Base-by-base conservation (phyloP, 139 green algal species). In the Microglena sp. region DNA sequence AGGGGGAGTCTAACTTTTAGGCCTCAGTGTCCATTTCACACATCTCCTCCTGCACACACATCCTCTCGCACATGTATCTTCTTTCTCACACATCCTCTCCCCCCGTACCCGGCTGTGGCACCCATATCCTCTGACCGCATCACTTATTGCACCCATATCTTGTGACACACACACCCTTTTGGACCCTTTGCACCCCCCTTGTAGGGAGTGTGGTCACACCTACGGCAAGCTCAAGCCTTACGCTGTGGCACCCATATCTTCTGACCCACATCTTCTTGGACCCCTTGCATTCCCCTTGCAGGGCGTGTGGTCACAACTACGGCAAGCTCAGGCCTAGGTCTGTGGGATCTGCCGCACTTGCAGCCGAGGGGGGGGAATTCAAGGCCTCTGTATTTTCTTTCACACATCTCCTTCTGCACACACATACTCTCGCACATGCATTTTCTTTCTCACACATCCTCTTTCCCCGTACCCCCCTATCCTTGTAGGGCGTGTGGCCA, bases 181-280 rank as follows among this genome's bases (percentile, higher is more conserved):
- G 24, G 15, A 60, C 53, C 7, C 27, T 8, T 29, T 40, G 5
- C 54, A n/a, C n/a, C n/a, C n/a, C n/a, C n/a, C n/a, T n/a, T 44
- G 22, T 65, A 77, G 71, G 71, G 66, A 67, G 24, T 53, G 55
- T 15, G 71, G 71, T 3, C 86, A 96, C 73, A 69, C 71, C 8
- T 98, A 98, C 70, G 84, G 87, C 64, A 97, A 97, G 85, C 79
- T 96, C 45, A 86, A 89, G 43, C 87, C 89, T 1, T n/a, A n/a
- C n/a, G n/a, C n/a, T 28, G 11, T 28, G 27, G 22, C 46, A 26
- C 22, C 11, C 46, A 26, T 58, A 5, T 18, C 11, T 58, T n/a
- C 15, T 28, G 18, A 58, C 46, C 21, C 22, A 30, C 53, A 60
- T 30, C 15, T 21, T 31, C 24, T 18, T 60, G 24, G 15, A 60